phyloP scores from a whole-genome alignment of 192 early-diverging fungal species.

The Gryganskiella cystojenkinii region DNA sequence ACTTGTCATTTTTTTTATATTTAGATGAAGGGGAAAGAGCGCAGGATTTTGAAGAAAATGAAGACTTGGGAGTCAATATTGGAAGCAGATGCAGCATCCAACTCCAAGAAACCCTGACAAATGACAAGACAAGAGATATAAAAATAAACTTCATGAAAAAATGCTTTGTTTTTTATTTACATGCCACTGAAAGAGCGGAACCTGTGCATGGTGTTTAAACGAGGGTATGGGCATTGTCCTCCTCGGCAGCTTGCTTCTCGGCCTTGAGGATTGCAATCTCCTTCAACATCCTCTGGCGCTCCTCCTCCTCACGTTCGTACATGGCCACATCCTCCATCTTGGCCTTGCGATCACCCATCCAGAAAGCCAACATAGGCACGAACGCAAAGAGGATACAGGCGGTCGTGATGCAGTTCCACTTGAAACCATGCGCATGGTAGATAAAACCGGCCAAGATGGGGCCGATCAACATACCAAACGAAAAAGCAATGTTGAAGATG shows the following conservation, averaged over 20 bases:
- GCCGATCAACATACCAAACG: slow-evolving; percentile 79
- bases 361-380: slow-evolving; percentile 32
- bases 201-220: neutral
- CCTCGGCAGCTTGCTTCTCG: slow-evolving; percentile 27
- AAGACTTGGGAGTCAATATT: slow-evolving; percentile 17
- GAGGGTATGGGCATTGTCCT: slow-evolving; percentile 20
- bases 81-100: neutral
- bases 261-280: slow-evolving; percentile 43
- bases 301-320: slow-evolving; percentile 47
- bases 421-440: slow-evolving; percentile 38
- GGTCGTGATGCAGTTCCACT: slow-evolving; percentile 39
- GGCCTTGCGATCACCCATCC: slow-evolving; percentile 45
- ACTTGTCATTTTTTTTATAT: neutral
- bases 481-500: slow-evolving; percentile 80
- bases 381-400: slow-evolving; percentile 44
- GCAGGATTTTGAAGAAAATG: slow-evolving; percentile 22
- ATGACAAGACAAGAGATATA: too few relatives aligned
- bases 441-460: slow-evolving; percentile 70
- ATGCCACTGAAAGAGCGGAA: too few relatives aligned
- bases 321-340: slow-evolving; percentile 50
- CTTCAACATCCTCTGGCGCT: slow-evolving; percentile 26
- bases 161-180: too few relatives aligned
- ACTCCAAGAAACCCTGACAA: too few relatives aligned
- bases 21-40: slow-evolving; percentile 45
- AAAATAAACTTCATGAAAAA: too few relatives aligned